phyloP scores from a whole-genome alignment of 371 early-diverging fungal genomes.

The Chytridiales sp. region DNA sequence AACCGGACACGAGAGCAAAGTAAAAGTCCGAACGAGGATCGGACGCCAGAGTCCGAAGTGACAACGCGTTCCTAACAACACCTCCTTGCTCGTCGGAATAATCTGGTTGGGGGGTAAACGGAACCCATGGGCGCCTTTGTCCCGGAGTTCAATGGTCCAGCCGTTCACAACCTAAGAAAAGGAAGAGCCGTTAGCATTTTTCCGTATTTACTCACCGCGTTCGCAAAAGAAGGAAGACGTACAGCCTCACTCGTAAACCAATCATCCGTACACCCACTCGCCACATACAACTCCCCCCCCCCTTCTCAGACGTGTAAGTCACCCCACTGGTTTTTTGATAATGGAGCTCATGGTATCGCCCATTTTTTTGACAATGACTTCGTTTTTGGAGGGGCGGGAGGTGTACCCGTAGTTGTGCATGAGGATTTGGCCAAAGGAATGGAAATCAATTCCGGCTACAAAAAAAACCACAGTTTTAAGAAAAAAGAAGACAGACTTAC shows the following conservation, averaged over 20 bases:
- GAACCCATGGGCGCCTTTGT: constrained; percentile 34
- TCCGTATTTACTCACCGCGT: too few relatives aligned
- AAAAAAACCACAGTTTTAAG: background rate
- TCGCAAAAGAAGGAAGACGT: too few relatives aligned
- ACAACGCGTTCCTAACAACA: too few relatives aligned
- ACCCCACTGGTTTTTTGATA: constrained; percentile 11
- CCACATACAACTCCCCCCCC: constrained; percentile 11
- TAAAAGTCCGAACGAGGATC: too few relatives aligned
- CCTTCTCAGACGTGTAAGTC: constrained; percentile 3
- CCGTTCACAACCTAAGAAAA: constrained; percentile 3
- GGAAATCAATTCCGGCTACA: constrained; percentile 25
- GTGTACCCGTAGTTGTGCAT: constrained; percentile 34
- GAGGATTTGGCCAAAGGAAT: constrained; percentile 25
- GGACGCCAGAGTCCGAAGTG: too few relatives aligned
- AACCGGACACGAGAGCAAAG: too few relatives aligned
- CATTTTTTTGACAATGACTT: constrained; percentile 10
- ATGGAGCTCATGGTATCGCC: constrained; percentile 19
- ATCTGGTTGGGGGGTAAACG: constrained; percentile 34
- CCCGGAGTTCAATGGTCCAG: constrained; percentile 23
- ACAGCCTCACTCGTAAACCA: constrained; percentile 8
- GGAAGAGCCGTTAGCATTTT: too few relatives aligned
- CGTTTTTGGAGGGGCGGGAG: constrained; percentile 4
- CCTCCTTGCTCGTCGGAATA: constrained; percentile 34
- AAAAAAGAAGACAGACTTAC: background rate
- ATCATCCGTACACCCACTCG: constrained; percentile 20